Evolutionary conservation across 768 basidiomycete species (phyloP).

Genomic region (Trametes coccinea): DNA sequence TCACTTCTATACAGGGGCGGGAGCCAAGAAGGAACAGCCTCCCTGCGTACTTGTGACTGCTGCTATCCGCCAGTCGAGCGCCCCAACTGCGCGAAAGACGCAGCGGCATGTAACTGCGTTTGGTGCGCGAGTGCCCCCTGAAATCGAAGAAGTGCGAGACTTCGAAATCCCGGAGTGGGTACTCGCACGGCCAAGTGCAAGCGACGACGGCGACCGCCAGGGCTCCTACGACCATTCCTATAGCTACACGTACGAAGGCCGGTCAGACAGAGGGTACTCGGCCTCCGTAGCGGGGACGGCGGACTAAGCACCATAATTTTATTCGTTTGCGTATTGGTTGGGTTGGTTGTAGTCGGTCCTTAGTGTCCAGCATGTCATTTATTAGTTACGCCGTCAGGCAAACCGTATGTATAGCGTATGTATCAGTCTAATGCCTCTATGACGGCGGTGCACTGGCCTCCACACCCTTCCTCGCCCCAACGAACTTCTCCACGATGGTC

Average conservation of each 20-base stretch:
- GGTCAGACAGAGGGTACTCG: slow-evolving; percentile 8
- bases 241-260: slow-evolving; percentile 16
- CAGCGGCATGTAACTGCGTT: slow-evolving; percentile 59
- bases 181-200: slow-evolving; percentile 18
- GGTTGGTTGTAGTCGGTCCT: background rate
- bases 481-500: slow-evolving; percentile 10
- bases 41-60: slow-evolving; percentile 46
- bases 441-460: background rate
- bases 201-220: slow-evolving; percentile 13
- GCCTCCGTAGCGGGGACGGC: slow-evolving; percentile 5
- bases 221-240: slow-evolving; percentile 10
- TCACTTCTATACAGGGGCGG: slow-evolving; percentile 16
- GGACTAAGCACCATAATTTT: slow-evolving; percentile 11
- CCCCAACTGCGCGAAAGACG: slow-evolving; percentile 48
- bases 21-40: slow-evolving; percentile 17
- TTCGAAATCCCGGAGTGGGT: slow-evolving; percentile 62
- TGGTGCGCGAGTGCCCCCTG: slow-evolving; percentile 55
- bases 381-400: slow-evolving; percentile 1
- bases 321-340: background rate
- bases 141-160: slow-evolving; percentile 49
- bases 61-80: slow-evolving; percentile 49
- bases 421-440: background rate
- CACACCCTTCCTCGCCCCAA: background rate
- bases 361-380: background rate
- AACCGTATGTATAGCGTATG: slow-evolving; percentile 20